Conservation (phyloP, 2,329 filamentous ascomycete genomes). For the Colletotrichum sp. region DNA sequence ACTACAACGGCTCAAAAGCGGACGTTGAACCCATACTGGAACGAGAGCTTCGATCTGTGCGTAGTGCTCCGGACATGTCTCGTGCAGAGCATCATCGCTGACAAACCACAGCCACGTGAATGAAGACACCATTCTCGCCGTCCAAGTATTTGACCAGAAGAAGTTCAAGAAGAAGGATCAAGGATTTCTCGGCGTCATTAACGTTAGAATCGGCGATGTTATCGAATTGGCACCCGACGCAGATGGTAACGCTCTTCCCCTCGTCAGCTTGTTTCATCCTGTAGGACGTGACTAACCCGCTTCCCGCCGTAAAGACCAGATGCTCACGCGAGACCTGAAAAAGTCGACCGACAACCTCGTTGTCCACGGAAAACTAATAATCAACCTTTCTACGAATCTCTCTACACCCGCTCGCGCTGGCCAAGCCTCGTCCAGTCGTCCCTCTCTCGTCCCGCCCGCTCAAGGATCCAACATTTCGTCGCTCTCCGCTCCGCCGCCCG, state of each 20-base stretch:
- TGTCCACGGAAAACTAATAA: constrained; percentile 95
- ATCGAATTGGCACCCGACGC: constrained; percentile 89
- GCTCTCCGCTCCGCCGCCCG: constrained; percentile 45
- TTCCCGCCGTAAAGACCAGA: constrained; percentile 75
- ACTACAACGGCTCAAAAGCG: constrained; percentile 98
- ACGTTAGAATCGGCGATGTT: constrained; percentile 92
- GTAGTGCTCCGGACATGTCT: constrained; percentile 36
- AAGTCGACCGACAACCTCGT: constrained; percentile 98
- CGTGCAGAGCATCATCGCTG: background rate
- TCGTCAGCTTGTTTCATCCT: background rate
- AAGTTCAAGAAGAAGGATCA: constrained; percentile 99
- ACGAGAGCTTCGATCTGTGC: constrained; percentile 98
- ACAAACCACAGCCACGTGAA: constrained; percentile 72
- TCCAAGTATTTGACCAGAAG: constrained; percentile 99
- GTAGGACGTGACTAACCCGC: constrained; percentile 31
- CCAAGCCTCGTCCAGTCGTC: constrained; percentile 49
- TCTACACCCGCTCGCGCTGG: constrained; percentile 67
- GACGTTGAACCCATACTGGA: constrained; percentile 99
- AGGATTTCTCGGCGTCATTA: constrained; percentile 96
- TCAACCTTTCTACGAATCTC: constrained; percentile 94
- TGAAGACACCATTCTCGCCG: constrained; percentile 94
- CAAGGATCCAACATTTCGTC: constrained; percentile 47
- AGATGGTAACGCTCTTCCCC: constrained; percentile 71
- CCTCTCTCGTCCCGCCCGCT: constrained; percentile 48
- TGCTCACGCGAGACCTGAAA: constrained; percentile 96